Evolutionary conservation across 345 rosid genomes (phyloP).

Genomic region (Dipteronia dyeriana): DNA sequence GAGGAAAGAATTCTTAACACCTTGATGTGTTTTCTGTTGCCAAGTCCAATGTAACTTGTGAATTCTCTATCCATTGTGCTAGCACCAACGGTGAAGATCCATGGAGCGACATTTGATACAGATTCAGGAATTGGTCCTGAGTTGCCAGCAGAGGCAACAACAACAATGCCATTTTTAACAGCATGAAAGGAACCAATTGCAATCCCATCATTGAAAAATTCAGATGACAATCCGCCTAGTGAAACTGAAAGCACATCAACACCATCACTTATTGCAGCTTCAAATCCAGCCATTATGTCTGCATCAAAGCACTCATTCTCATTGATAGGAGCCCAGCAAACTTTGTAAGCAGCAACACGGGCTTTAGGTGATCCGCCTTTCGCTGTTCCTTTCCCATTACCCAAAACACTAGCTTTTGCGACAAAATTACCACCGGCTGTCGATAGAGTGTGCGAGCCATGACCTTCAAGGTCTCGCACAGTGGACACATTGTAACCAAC

Average conservation of each 20-base stretch:
- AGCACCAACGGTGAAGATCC: constrained; percentile 51
- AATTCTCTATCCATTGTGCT: constrained; percentile 41
- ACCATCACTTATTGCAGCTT: constrained; percentile 46
- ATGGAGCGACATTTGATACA: constrained; percentile 42
- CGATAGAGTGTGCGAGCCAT: constrained; percentile 50
- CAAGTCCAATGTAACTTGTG: constrained; percentile 16
- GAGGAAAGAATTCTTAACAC: constrained; percentile 6
- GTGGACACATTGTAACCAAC: not conserved
- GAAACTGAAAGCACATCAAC: constrained; percentile 52
- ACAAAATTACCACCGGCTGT: constrained; percentile 46
- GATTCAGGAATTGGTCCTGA: constrained; percentile 26
- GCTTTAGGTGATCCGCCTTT: constrained; percentile 53
- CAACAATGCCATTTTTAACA: constrained; percentile 30
- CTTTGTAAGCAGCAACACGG: constrained; percentile 47
- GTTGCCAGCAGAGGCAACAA: constrained; percentile 47
- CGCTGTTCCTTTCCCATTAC: constrained; percentile 29
- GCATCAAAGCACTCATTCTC: constrained; percentile 29
- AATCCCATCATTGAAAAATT: constrained; percentile 31
- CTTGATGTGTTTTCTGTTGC: constrained; percentile 24
- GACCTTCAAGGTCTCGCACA: constrained; percentile 40
- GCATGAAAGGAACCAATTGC: constrained; percentile 53
- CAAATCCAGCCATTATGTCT: constrained; percentile 41
- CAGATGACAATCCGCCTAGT: constrained; percentile 22
- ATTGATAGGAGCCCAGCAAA: constrained; percentile 34
- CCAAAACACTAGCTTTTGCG: constrained; percentile 25